These are phyloP conservation scores for Candida suzukii DNA, from an alignment of 805 yeast genomes.

Conservation along the genomic window DNA sequence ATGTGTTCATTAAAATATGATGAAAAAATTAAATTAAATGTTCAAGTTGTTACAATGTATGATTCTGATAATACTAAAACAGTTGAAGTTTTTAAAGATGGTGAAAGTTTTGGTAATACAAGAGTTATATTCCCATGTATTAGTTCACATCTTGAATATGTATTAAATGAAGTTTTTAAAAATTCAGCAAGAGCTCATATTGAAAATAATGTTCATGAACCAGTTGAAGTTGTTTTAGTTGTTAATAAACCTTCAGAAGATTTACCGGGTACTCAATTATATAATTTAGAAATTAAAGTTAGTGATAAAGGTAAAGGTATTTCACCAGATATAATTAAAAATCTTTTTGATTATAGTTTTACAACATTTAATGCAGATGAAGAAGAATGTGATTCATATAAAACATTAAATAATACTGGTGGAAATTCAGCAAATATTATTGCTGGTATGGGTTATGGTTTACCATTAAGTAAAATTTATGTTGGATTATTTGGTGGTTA, in stretches of 20 bases:
- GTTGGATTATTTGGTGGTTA: conserved; percentile 68
- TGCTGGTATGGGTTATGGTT: conserved; percentile 96
- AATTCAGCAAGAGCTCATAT: conserved; percentile 85
- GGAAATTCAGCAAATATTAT: conserved; percentile 45
- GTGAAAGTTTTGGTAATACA: conserved; percentile 5
- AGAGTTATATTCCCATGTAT: conserved; percentile 67
- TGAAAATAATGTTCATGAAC: conserved; percentile 48
- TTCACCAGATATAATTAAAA: conserved; percentile 51
- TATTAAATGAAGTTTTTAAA: conserved; percentile 79
- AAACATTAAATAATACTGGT: conserved; percentile 59
- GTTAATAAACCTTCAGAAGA: conserved; percentile 15
- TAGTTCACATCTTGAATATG: conserved; percentile 81
- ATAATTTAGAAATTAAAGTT: conserved; percentile 57
- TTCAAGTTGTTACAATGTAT: conserved; percentile 33
- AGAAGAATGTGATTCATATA: conserved; percentile 50
- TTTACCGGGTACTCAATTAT: conserved; percentile 14
- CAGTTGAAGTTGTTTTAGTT: conserved; percentile 42
- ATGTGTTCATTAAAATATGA: conserved; percentile 81
- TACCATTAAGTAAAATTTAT: conserved; percentile 76
- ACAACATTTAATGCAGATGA: conserved; percentile 56
- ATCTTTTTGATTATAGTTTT: conserved; percentile 81
- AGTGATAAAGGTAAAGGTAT: conserved; percentile 92
- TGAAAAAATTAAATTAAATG: conserved; percentile 51
- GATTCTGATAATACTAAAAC: conserved; percentile 23
- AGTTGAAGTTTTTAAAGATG: conserved; percentile 25